These are phyloP conservation scores for Eremomyces bilateralis DNA, from an alignment of 495 filamentous ascomycete species.

Conservation along the genomic window DNA sequence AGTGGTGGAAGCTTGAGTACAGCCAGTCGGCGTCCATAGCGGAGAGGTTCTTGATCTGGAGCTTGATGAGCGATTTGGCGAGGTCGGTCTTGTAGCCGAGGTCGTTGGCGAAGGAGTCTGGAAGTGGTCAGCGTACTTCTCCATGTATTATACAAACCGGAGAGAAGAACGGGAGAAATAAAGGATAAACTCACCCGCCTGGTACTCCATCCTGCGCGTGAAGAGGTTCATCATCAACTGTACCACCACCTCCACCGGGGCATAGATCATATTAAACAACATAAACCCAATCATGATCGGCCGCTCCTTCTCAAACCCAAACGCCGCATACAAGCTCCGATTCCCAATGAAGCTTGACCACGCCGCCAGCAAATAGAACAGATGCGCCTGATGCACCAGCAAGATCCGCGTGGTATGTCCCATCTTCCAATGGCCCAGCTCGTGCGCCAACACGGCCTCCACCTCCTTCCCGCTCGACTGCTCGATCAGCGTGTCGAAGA, in stretches of 20 bases:
- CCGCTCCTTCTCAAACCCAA: conserved; percentile 66
- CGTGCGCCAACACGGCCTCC: conserved; percentile 82
- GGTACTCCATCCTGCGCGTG: conserved; percentile 80
- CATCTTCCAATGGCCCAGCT: conserved; percentile 90
- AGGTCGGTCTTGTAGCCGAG: conserved; percentile 77
- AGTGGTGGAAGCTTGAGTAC: conserved; percentile 95
- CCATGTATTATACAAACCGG: neutral
- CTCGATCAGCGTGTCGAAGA: conserved; percentile 93
- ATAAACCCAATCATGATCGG: conserved; percentile 94
- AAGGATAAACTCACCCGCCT: conserved; percentile 59
- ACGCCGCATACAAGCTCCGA: conserved; percentile 66
- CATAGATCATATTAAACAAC: conserved; percentile 82
- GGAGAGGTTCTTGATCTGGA: conserved; percentile 93
- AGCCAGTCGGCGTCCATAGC: conserved; percentile 98
- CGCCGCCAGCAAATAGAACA: conserved; percentile 89
- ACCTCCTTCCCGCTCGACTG: conserved; percentile 83
- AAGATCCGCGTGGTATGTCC: conserved; percentile 89
- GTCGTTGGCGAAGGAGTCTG: conserved; percentile 60
- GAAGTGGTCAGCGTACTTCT: neutral
- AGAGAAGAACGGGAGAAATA: too few species aligned
- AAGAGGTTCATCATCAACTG: conserved; percentile 93
- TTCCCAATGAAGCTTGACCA: conserved; percentile 98
- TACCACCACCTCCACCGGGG: conserved; percentile 75
- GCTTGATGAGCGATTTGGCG: conserved; percentile 73
- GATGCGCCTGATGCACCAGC: conserved; percentile 54